phyloP scores from a whole-genome alignment of 2,329 filamentous ascomycete species.

The Cryphonectria carpinicola region DNA sequence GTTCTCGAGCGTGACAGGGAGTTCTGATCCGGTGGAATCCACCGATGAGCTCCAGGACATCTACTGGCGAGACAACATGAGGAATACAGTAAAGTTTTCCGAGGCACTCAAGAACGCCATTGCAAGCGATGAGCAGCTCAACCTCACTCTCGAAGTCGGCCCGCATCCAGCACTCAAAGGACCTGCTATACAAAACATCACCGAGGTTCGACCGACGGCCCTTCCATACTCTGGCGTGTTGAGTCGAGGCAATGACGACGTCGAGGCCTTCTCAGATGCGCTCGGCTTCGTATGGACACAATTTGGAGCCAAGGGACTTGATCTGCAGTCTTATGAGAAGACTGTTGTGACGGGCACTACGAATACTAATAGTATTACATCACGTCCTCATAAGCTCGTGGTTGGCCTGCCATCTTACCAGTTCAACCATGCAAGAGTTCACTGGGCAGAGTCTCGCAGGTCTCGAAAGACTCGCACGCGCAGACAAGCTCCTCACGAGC shows the following conservation, averaged over 20 bases:
- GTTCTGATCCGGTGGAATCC: not conserved
- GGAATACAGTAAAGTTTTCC: conserved; percentile 34
- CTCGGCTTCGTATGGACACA: conserved; percentile 30
- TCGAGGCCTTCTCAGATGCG: conserved; percentile 29
- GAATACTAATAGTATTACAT: not conserved
- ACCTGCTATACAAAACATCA: conserved; percentile 40
- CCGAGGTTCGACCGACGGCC: conserved; percentile 17
- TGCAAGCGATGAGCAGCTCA: not conserved
- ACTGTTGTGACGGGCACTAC: conserved; percentile 5
- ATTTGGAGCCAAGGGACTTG: conserved; percentile 2
- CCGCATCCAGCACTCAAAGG: conserved; percentile 46
- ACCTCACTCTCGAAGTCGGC: conserved; percentile 37
- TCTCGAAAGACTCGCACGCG: conserved; percentile 10
- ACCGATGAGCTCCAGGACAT: conserved; percentile 4
- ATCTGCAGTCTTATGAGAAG: conserved; percentile 10
- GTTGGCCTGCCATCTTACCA: conserved; percentile 26
- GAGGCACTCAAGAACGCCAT: conserved; percentile 25
- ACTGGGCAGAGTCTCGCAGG: conserved; percentile 26
- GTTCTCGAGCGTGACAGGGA: conserved; percentile 33
- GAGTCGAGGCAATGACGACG: conserved; percentile 29
- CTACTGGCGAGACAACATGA: conserved; percentile 33
- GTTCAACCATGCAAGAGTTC: conserved; percentile 23
- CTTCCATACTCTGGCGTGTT: conserved; percentile 35
- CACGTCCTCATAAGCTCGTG: conserved; percentile 15
- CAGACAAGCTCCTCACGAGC: conserved; percentile 22